Percentiles rank a stretch among this genome's conserved stretches.
Evolutionary conservation across 371 early-diverging fungal species (phyloP).

Genomic region (Mucor indicus): DNA sequence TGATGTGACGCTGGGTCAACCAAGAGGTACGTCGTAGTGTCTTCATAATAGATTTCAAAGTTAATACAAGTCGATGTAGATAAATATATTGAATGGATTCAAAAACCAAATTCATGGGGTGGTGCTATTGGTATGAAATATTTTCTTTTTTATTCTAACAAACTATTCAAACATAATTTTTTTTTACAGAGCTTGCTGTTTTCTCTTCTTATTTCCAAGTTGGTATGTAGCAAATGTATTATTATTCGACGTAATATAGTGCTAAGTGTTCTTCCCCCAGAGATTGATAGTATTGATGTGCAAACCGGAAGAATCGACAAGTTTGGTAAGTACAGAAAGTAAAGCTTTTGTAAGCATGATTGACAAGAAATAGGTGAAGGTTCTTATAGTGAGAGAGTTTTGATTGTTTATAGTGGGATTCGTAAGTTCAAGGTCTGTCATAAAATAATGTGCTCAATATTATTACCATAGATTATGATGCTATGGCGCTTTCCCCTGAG

Average conservation of each 20-base stretch:
- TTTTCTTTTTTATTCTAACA: background rate
- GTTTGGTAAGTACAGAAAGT: constrained; percentile 38
- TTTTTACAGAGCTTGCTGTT: constrained; percentile 46
- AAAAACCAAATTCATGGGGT: constrained; percentile 52
- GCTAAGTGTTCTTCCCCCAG: constrained; percentile 20
- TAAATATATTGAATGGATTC: constrained; percentile 53
- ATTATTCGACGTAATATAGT: too few species aligned
- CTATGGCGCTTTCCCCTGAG: constrained; percentile 49
- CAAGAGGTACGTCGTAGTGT: constrained; percentile 10
- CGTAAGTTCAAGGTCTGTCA: constrained; percentile 36
- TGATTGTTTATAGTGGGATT: constrained; percentile 61
- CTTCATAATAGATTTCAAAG: too few species aligned
- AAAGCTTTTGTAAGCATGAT: background rate
- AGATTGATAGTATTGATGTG: constrained; percentile 63
- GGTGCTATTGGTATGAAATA: constrained; percentile 55
- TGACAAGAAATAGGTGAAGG: constrained; percentile 42
- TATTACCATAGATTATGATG: constrained; percentile 63
- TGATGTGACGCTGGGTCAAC: constrained; percentile 17
- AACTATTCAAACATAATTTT: background rate
- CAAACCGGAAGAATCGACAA: constrained; percentile 54
- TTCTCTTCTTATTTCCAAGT: constrained; percentile 50
- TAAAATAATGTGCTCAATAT: background rate
- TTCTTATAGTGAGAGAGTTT: constrained; percentile 37
- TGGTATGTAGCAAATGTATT: constrained; percentile 33
- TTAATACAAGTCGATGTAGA: constrained; percentile 7